A percentile compares a stretch with the other conserved stretches of the same genome.
Conservation (phyloP, 805 yeast species). For the Saturnispora bothae region DNA sequence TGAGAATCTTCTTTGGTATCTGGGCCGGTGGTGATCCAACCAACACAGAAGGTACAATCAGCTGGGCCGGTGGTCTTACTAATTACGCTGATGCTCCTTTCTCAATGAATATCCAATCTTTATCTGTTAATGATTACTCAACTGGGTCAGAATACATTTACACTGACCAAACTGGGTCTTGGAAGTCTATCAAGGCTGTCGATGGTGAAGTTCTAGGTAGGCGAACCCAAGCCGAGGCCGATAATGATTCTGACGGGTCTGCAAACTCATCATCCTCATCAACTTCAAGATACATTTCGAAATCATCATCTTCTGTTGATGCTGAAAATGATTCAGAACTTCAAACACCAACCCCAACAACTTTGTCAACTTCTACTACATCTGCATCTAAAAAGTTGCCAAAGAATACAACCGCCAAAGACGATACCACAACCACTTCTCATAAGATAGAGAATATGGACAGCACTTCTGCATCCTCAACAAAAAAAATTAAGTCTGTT, state of each 20-base stretch:
- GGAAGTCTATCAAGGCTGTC: constrained; percentile 47
- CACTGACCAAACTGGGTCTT: constrained; percentile 43
- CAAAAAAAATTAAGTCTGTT: not conserved
- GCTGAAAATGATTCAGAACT: too few species aligned
- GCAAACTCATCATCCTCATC: too few species aligned
- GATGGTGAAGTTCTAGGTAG: constrained; percentile 58
- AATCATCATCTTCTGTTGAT: too few species aligned
- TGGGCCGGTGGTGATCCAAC: constrained; percentile 79
- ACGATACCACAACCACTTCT: not conserved
- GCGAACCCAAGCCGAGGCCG: constrained; percentile 30
- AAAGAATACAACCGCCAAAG: too few species aligned
- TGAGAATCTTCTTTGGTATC: constrained; percentile 49
- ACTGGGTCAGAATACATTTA: constrained; percentile 50
- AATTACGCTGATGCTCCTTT: constrained; percentile 60
- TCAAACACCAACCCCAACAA: not conserved
- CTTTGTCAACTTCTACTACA: too few species aligned
- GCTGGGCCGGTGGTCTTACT: constrained; percentile 75
- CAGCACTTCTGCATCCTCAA: too few species aligned
- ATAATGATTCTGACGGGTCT: too few species aligned
- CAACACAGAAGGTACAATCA: constrained; percentile 57
- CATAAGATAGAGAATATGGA: not conserved
- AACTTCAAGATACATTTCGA: too few species aligned
- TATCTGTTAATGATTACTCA: constrained; percentile 61
- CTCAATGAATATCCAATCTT: constrained; percentile 48
- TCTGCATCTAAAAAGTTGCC: too few species aligned